Conservation (phyloP, 306 rosid species). For the Casuarina cunninghamiana region DNA sequence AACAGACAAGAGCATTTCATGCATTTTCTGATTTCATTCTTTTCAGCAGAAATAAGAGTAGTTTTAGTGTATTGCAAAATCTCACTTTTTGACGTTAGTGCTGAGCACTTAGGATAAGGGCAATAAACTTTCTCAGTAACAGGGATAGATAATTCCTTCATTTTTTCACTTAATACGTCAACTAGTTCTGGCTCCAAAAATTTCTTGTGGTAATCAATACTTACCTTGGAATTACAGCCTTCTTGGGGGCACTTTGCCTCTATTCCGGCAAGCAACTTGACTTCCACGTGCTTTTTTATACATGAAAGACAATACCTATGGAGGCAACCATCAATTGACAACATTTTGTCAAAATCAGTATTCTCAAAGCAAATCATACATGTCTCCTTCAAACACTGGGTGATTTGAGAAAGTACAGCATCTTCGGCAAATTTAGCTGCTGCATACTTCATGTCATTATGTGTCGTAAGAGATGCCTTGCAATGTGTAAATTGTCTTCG, state of each 20-base stretch:
- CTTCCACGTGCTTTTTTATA: slow-evolving; percentile 59
- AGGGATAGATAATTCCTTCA: slow-evolving; percentile 52
- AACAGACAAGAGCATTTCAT: slow-evolving; percentile 43
- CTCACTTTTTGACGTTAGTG: slow-evolving; percentile 49
- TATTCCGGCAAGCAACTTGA: slow-evolving; percentile 40
- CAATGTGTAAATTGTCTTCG: slow-evolving; percentile 37
- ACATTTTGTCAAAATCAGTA: slow-evolving; percentile 35
- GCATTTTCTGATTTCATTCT: slow-evolving; percentile 46
- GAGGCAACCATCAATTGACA: slow-evolving; percentile 47
- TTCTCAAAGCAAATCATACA: slow-evolving; percentile 58
- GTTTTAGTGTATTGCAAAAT: slow-evolving; percentile 32
- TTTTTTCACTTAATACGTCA: slow-evolving; percentile 31
- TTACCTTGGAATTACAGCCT: slow-evolving; percentile 45
- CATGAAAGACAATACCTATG: slow-evolving; percentile 59
- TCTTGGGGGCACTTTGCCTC: slow-evolving; percentile 56
- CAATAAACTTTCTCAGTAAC: slow-evolving; percentile 52
- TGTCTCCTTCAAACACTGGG: slow-evolving; percentile 29
- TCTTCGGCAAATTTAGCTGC: slow-evolving; percentile 43
- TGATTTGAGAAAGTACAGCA: slow-evolving; percentile 46
- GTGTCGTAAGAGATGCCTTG: slow-evolving; percentile 29
- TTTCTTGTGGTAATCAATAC: slow-evolving; percentile 39
- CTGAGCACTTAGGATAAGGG: slow-evolving; percentile 56
- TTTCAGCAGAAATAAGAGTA: slow-evolving; percentile 12
- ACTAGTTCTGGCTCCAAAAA: slow-evolving; percentile 44
- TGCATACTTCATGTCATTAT: slow-evolving; percentile 26